phyloP scores from a whole-genome alignment of 2,329 filamentous ascomycete species.

The Hirsutella thompsonii region DNA sequence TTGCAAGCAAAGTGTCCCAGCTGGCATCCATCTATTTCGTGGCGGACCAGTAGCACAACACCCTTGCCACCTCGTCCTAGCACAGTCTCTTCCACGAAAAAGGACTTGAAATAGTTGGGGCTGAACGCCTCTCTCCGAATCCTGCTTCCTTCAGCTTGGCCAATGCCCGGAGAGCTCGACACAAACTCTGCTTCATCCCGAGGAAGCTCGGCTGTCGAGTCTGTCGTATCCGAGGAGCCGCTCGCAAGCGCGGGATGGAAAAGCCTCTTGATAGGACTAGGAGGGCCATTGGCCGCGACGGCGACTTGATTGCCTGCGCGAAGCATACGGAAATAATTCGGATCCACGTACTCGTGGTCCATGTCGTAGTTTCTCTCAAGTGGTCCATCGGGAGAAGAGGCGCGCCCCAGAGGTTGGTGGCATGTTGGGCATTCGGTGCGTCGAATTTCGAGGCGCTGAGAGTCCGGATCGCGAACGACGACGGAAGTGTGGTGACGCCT shows the following conservation, averaged over 20 bases:
- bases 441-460: constrained; percentile 73
- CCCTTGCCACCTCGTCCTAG: constrained; percentile 87
- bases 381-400: constrained; percentile 32
- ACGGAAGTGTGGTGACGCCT: constrained; percentile 90
- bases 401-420: constrained; percentile 51
- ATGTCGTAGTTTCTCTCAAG: constrained; percentile 30
- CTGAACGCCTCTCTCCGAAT: constrained; percentile 84
- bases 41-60: constrained; percentile 85
- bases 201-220: constrained; percentile 9
- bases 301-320: constrained; percentile 38
- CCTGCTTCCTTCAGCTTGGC: constrained; percentile 41
- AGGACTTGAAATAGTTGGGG: constrained; percentile 82
- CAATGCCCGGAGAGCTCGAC: constrained; percentile 36
- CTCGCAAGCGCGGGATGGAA: constrained; percentile 29
- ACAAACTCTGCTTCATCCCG: constrained; percentile 33
- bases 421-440: constrained; percentile 82
- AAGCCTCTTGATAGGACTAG: constrained; percentile 41
- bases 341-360: constrained; percentile 61
- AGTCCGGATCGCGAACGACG: constrained; percentile 78
- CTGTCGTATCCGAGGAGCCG: constrained; percentile 5
- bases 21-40: constrained; percentile 78
- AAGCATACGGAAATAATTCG: constrained; percentile 92
- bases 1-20: constrained; percentile 94
- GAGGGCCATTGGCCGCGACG: constrained; percentile 29
- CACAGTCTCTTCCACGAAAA: constrained; percentile 81